Evolutionary conservation across 331 rosid species (phyloP).

Genomic region (Acacia pycnantha): DNA sequence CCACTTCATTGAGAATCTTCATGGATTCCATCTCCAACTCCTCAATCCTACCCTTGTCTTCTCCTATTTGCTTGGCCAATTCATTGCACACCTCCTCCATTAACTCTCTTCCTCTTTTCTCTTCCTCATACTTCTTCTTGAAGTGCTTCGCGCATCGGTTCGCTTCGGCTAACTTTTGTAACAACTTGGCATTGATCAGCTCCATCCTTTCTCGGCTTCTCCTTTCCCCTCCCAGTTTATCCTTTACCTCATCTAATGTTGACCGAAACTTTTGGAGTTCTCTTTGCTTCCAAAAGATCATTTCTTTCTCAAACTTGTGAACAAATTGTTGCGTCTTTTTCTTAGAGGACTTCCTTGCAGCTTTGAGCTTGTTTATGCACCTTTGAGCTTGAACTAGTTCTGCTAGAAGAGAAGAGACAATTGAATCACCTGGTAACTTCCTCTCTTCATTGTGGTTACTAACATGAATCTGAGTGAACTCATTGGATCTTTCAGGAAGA

Average conservation of each 20-base stretch:
- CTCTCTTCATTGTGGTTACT: conserved; percentile 17
- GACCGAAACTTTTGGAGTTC: conserved; percentile 9
- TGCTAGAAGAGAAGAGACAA: conserved; percentile 33
- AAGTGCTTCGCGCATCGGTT: conserved; percentile 31
- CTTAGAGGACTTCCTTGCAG: conserved; percentile 26
- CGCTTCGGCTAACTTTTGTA: conserved; percentile 35
- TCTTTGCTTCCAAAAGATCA: conserved; percentile 25
- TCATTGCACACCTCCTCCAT: conserved; percentile 45
- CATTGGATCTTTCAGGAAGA: conserved; percentile 15
- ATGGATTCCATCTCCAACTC: conserved; percentile 33
- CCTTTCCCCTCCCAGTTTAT: conserved; percentile 41
- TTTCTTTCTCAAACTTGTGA: conserved; percentile 39
- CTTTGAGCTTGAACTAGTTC: conserved; percentile 34
- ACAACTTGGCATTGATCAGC: conserved; percentile 33
- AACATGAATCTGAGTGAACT: background rate
- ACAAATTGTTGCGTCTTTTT: conserved; percentile 27
- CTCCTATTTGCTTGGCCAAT: conserved; percentile 39
- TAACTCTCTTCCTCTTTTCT: conserved; percentile 30
- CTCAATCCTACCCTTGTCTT: conserved; percentile 32
- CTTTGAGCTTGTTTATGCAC: conserved; percentile 40
- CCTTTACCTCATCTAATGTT: conserved; percentile 23
- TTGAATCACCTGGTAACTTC: background rate
- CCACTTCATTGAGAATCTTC: conserved; percentile 35
- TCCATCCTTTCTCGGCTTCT: conserved; percentile 38
- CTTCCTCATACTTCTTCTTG: conserved; percentile 35